Evolutionary conservation across 202 grass and related monocot species (phyloP), one percentile per base, ranked within the genome.

Genomic region (Schoenoplectus tabernaemontani): DNA sequence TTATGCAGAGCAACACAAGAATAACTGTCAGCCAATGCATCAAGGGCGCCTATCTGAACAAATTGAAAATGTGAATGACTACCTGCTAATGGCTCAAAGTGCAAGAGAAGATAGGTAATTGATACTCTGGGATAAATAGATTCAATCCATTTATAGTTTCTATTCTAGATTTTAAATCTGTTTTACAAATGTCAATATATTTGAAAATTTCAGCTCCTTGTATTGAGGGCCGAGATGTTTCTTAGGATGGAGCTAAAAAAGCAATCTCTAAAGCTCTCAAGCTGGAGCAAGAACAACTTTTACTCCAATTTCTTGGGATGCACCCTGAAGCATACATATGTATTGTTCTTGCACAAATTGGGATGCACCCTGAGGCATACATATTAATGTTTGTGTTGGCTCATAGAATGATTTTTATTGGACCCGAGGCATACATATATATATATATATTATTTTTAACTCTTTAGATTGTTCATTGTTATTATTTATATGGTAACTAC

Each of bases 221-320:
- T 79, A 82, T 72, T 76, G 41, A 88, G 79, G 82, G 78, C 83
- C 4, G 87, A 88, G 77, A 80, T 83, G n/a, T 79, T 85, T 82
- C 78, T 88, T 64, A 24, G 53, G 39, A 63, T 84, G 4, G 60
- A 17, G 87, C 73, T 36, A 50, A 85, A n/a, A 39, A 59, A 19
- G 66, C 73, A 12, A 28, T 84, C 17, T 74, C 71, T 30, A 82
- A 20, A 53, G 83, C 71, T 11, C 28, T 67, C 22, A 77, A 78
- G 34, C 57, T 85, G 22, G 78, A 85, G 16, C 4, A 20, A 46
- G 42, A 47, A 1, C 39, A 44, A 10, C 20, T 10, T 46, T 41
- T 54, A 15, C 2, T n/a, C 23, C 80, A 34, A 72, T 80, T 89
- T 3, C 78, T 72, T 9, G 64, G 79, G 10, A 64, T 85, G 38